Evolutionary conservation across 768 basidiomycete species (phyloP).

Genomic region (Neoboletus brunneissimus): DNA sequence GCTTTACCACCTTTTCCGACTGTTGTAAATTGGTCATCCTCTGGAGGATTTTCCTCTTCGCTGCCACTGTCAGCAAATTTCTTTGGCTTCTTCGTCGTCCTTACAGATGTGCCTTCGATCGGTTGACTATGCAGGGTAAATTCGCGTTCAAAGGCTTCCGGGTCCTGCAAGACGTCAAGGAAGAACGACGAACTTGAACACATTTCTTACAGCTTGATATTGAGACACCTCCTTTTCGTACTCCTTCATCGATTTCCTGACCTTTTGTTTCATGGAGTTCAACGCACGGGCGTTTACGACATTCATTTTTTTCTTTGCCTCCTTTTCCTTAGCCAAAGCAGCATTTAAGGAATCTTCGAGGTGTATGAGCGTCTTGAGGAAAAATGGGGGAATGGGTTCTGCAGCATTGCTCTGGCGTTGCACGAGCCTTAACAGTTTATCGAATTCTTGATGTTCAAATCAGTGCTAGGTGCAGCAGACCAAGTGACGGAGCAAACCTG

Average conservation of each 20-base stretch:
- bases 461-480: constrained; percentile 1
- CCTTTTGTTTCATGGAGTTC: constrained; percentile 97
- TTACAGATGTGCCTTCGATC: constrained; percentile 37
- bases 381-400: constrained; percentile 86
- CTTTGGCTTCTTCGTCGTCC: constrained; percentile 38
- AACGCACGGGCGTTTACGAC: constrained; percentile 90
- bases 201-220: constrained; percentile 66
- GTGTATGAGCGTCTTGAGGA: constrained; percentile 66
- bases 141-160: constrained; percentile 81
- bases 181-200: background rate
- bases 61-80: constrained; percentile 35
- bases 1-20: constrained; percentile 89
- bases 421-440: constrained; percentile 90
- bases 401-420: constrained; percentile 82
- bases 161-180: constrained; percentile 54
- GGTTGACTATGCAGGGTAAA: constrained; percentile 55
- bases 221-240: constrained; percentile 76
- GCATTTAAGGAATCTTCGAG: constrained; percentile 75
- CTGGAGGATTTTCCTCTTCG: constrained; percentile 40
- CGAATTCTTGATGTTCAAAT: constrained; percentile 69
- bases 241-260: constrained; percentile 89
- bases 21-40: constrained; percentile 75
- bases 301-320: constrained; percentile 94
- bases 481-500: constrained; percentile 50
- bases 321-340: constrained; percentile 82